Conservation (phyloP, 371 early-diverging fungal species). For the Mortierella sp. region DNA sequence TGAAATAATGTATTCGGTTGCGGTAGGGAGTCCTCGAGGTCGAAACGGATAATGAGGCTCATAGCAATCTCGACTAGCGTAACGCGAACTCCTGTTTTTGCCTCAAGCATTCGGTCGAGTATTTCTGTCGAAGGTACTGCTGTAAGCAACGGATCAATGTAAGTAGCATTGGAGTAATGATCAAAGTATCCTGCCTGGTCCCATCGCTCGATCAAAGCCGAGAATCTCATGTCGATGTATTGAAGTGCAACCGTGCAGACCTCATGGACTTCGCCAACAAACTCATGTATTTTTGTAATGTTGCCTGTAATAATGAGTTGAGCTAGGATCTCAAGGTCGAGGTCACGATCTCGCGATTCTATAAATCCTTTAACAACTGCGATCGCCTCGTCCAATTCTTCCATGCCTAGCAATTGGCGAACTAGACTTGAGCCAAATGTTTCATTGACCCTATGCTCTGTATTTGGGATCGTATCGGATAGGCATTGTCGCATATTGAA, state of each 20-base stretch:
- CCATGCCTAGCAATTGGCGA: neutral
- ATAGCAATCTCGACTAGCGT: slow-evolving; percentile 5
- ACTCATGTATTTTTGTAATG: neutral
- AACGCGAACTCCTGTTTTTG: neutral
- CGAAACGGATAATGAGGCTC: slow-evolving; percentile 7
- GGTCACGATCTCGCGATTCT: neutral
- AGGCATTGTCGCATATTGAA: slow-evolving; percentile 5
- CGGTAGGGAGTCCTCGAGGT: neutral
- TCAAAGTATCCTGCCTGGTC: neutral
- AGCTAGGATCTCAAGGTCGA: slow-evolving; percentile 4
- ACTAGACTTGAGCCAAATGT: neutral
- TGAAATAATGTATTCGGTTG: neutral
- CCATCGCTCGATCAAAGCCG: neutral
- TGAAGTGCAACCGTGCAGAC: neutral
- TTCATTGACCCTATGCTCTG: neutral
- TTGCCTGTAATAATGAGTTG: neutral
- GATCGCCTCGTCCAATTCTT: neutral
- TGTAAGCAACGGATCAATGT: neutral
- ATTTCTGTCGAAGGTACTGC: neutral
- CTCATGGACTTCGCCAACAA: neutral
- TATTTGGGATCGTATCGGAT: neutral
- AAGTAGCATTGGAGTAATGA: neutral
- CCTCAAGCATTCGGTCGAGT: neutral
- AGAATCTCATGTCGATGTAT: neutral
- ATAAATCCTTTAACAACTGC: neutral